Evolutionary conservation across 495 filamentous ascomycete species (phyloP), one percentile per base, ranked within the genome.

Genomic region (Cudoniella acicularis): DNA sequence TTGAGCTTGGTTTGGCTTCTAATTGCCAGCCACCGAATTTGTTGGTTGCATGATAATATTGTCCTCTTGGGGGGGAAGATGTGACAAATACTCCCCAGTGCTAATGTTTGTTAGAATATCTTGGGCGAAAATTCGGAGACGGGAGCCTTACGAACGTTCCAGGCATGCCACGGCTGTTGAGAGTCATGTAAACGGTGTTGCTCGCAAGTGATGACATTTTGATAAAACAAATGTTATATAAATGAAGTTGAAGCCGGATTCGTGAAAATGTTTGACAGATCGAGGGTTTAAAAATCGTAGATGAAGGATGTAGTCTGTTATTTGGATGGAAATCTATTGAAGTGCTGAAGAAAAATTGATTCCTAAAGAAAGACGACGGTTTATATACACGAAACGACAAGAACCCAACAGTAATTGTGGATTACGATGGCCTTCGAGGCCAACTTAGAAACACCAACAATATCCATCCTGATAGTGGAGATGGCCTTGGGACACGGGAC

Each of bases 181-280:
- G 41, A 24, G 54, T 57, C 54, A 57, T 24, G 52, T 57, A 57
- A 16, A 57, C 43, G 17, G 41, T 23, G 54, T 57, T 26, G 22
- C 25, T 50, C 25, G 22, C 42, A n/a, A 57, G 54, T 10, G 17
- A 49, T 6, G 27, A 17, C 52, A 55, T 55, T 47, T 41, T 41
- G n/a, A n/a, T n/a, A n/a, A n/a, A n/a, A n/a, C n/a, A n/a, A n/a
- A n/a, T n/a, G n/a, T n/a, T n/a, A n/a, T n/a, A n/a, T n/a, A 41
- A 9, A 41, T 41, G n/a, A 41, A n/a, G 9, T 9, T n/a, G n/a
- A 41, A 9, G n/a, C n/a, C 9, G 9, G 36, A n/a, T 9, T 9
- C 9, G n/a, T 9, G 9, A 41, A 41, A n/a, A 41, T 9, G 36
- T 9, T 41, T n/a, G 36, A 41, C n/a, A 41, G 36, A 9, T 41